These are phyloP conservation scores for Withania somnifera DNA, from an alignment of 305 asterid genomes.

Conservation along the genomic window DNA sequence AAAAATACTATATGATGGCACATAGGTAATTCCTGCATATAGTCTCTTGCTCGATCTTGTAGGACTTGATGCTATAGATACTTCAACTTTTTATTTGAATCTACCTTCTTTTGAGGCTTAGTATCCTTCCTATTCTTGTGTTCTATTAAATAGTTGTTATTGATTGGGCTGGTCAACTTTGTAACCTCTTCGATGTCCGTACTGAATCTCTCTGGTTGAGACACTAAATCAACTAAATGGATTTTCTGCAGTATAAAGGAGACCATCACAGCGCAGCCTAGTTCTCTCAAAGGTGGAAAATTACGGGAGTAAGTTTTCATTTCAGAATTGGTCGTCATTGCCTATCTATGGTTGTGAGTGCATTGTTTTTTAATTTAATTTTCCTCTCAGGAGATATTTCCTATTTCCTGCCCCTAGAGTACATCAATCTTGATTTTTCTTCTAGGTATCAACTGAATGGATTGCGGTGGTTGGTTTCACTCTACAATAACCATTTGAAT, in stretches of 20 bases:
- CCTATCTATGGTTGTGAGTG: background rate
- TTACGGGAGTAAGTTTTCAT: conserved; percentile 69
- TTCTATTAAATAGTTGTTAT: background rate
- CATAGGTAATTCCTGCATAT: conserved; percentile 53
- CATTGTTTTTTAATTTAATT: background rate
- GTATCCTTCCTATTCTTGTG: background rate
- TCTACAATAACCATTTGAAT: conserved; percentile 93
- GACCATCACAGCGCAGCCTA: conserved; percentile 67
- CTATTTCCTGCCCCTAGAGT: conserved; percentile 1
- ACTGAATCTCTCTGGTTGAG: background rate
- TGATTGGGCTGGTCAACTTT: background rate
- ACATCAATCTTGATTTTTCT: conserved; percentile 11
- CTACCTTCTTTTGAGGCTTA: background rate
- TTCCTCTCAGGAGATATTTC: background rate
- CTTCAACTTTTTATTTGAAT: background rate
- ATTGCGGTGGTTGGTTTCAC: conserved; percentile 94
- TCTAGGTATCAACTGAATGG: conserved; percentile 98
- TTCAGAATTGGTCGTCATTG: background rate
- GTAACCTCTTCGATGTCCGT: background rate
- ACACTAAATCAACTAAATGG: background rate
- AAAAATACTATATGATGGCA: conserved; percentile 96
- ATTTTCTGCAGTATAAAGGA: conserved; percentile 70
- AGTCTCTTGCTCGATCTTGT: background rate
- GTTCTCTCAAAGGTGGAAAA: conserved; percentile 73
- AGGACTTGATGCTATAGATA: background rate